phyloP scores from a whole-genome alignment of 2,329 filamentous ascomycete genomes.

The Epichloe sylvatica region DNA sequence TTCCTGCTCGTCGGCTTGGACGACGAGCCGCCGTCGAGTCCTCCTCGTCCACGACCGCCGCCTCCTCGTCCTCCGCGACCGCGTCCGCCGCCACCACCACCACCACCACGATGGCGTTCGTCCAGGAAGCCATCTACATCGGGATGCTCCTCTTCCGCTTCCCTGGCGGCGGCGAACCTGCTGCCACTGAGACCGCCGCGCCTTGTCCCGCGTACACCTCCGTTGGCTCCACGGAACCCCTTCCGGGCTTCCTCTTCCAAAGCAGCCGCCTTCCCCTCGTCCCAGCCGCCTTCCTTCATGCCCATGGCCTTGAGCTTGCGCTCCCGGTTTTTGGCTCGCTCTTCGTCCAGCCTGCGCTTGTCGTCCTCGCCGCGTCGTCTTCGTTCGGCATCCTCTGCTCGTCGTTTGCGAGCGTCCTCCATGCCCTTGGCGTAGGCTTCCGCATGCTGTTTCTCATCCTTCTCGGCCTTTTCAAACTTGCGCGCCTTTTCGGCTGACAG shows the following conservation, averaged over 20 bases:
- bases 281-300: conserved; percentile 41
- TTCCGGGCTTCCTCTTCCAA: conserved; percentile 26
- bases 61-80: conserved; percentile 20
- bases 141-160: conserved; percentile 18
- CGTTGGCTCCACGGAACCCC: conserved; percentile 29
- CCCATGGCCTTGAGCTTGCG: conserved; percentile 46
- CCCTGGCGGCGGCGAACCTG: conserved; percentile 28
- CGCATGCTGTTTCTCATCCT: conserved; percentile 42
- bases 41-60: conserved; percentile 18
- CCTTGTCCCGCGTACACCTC: conserved; percentile 25
- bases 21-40: conserved; percentile 7
- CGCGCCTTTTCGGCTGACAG: conserved; percentile 43
- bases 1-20: conserved; percentile 6
- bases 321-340: conserved; percentile 45
- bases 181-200: conserved; percentile 26
- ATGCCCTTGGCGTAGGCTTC: conserved; percentile 39
- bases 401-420: conserved; percentile 39
- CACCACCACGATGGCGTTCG: conserved; percentile 21
- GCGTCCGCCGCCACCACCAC: conserved; percentile 20
- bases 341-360: conserved; percentile 38
- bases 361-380: conserved; percentile 39
- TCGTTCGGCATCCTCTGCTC: conserved; percentile 38
- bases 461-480: conserved; percentile 44
- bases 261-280: conserved; percentile 39
- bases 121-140: conserved; percentile 25